These are phyloP conservation scores for Rubia occidens DNA, from an alignment of 305 asterid genomes.

Conservation along the genomic window DNA sequence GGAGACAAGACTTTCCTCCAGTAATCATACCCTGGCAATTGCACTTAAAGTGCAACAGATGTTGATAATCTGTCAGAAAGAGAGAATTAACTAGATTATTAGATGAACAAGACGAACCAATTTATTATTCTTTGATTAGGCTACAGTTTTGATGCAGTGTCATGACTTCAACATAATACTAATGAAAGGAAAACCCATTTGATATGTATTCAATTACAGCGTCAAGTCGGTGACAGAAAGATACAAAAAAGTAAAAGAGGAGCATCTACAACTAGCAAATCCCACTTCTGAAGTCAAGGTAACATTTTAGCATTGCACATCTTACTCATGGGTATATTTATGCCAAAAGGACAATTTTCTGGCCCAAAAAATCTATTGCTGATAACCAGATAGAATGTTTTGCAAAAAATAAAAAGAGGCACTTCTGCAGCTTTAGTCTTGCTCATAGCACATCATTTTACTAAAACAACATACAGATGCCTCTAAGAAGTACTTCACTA, in stretches of 20 bases:
- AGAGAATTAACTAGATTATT: not conserved
- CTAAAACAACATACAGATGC: not conserved
- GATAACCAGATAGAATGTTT: not conserved
- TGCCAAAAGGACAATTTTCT: not conserved
- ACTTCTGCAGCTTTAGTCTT: not conserved
- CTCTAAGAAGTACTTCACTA: not conserved
- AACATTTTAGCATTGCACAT: slow-evolving; percentile 16
- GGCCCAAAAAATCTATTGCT: not conserved
- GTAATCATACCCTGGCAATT: not conserved
- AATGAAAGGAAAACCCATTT: slow-evolving; percentile 5
- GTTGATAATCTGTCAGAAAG: not conserved
- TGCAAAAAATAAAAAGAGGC: not conserved
- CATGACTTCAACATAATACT: not conserved
- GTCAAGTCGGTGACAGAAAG: slow-evolving; percentile 35
- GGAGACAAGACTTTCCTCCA: not conserved
- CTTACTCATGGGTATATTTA: not conserved
- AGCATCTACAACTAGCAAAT: slow-evolving; percentile 27
- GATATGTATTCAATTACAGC: slow-evolving; percentile 20
- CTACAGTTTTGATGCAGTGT: not conserved
- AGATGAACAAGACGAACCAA: not conserved
- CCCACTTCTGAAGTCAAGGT: slow-evolving; percentile 38
- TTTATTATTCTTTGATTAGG: not conserved
- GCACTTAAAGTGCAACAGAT: not conserved
- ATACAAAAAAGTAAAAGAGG: slow-evolving; percentile 32
- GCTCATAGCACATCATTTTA: not conserved